Evolutionary conservation across 352 stramenopile genomes (phyloP).

Genomic region (Phytophthora cajani): DNA sequence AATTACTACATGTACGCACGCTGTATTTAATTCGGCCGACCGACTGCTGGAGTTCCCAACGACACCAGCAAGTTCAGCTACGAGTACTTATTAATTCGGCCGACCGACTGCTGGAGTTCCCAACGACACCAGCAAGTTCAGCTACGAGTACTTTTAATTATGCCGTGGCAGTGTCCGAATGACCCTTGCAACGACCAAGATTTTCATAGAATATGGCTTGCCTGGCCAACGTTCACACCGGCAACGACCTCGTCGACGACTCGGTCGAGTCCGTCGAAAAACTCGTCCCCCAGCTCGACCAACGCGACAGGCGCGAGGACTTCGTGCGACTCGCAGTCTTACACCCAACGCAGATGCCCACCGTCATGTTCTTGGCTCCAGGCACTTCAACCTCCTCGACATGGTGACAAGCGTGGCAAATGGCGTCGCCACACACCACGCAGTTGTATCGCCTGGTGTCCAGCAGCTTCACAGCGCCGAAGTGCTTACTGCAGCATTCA

Average conservation of each 20-base stretch:
- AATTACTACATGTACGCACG: no score
- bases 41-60: not conserved
- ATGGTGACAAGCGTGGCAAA: constrained; percentile 53
- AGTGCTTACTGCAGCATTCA: constrained; percentile 52
- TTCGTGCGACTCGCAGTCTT: constrained; percentile 18
- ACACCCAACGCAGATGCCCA: constrained; percentile 42
- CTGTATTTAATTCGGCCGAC: not conserved
- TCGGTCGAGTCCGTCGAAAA: constrained; percentile 29
- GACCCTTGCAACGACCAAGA: not conserved
- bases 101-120: constrained; percentile 1
- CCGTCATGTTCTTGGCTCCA: constrained; percentile 26
- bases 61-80: not conserved
- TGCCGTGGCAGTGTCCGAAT: not conserved
- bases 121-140: not conserved
- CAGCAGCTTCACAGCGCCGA: constrained; percentile 34
- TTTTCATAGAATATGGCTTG: constrained; percentile 1
- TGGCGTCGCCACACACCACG: constrained; percentile 52
- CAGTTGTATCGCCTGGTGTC: constrained; percentile 54
- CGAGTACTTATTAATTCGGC: not conserved
- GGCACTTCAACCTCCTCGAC: constrained; percentile 46
- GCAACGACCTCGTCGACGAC: constrained; percentile 21
- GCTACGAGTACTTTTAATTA: not conserved
- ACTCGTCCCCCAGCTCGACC: constrained; percentile 29
- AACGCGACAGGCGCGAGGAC: constrained; percentile 15
- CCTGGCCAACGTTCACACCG: constrained; percentile 3